These are phyloP conservation scores for Orbilia quercus DNA, from an alignment of 2,329 filamentous ascomycete genomes.

Conservation along the genomic window DNA sequence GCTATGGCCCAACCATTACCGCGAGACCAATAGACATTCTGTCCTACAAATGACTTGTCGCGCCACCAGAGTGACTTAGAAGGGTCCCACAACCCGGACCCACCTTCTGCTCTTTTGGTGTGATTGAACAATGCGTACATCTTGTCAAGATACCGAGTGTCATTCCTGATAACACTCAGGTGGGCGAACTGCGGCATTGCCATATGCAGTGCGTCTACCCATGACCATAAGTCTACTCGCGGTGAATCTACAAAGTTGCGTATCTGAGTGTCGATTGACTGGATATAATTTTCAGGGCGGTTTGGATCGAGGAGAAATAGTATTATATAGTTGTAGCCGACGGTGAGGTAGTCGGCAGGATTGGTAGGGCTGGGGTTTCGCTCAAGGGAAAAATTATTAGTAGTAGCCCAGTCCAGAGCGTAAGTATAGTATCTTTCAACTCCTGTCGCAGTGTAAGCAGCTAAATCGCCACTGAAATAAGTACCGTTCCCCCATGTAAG, in stretches of 20 bases:
- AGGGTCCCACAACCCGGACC: conserved; percentile 27
- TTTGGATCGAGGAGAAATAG: conserved; percentile 39
- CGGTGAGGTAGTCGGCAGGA: conserved; percentile 21
- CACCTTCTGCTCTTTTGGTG: conserved; percentile 25
- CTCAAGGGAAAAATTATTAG: conserved; percentile 34
- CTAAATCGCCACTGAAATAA: conserved; percentile 35
- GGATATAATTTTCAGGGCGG: conserved; percentile 22
- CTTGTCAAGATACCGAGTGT: conserved; percentile 26
- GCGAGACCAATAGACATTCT: conserved; percentile 39
- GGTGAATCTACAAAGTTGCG: conserved; percentile 11
- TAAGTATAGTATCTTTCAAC: conserved; percentile 16
- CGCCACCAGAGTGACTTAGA: conserved; percentile 39
- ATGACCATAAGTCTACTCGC: conserved; percentile 24
- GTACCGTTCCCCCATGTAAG: conserved; percentile 37
- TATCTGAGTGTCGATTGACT: conserved; percentile 22
- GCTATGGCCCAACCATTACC: conserved; percentile 41
- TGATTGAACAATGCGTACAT: conserved; percentile 39
- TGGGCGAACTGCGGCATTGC: conserved; percentile 33
- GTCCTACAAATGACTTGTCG: conserved; percentile 26
- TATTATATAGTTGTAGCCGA: conserved; percentile 35
- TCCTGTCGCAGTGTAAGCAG: conserved; percentile 18
- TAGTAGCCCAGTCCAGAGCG: conserved; percentile 27
- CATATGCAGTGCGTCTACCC: conserved; percentile 41
- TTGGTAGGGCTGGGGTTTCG: background rate
- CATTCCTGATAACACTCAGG: conserved; percentile 35